Conservation (phyloP, 768 basidiomycete species). For the Hygrophorus pudorinus region DNA sequence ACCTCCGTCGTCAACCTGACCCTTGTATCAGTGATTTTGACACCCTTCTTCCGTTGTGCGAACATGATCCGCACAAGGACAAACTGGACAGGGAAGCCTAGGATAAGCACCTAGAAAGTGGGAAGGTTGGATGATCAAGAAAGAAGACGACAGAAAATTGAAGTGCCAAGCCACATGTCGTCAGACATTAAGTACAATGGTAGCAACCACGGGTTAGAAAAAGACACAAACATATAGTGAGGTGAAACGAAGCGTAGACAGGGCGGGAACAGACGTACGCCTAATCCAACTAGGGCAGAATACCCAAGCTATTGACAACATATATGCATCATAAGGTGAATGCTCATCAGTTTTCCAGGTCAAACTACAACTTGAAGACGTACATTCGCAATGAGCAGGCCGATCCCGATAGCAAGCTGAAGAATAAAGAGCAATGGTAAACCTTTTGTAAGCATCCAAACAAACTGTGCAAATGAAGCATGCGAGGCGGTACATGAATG, state of each 20-base stretch:
- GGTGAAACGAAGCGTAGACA: slow-evolving; percentile 2
- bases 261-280: slow-evolving; percentile 17
- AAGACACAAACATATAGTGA: background rate
- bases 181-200: too few relatives aligned
- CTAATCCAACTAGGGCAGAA: slow-evolving; percentile 45
- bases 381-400: slow-evolving; percentile 38
- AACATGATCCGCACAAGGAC: slow-evolving; percentile 33
- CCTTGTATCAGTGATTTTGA: slow-evolving; percentile 43
- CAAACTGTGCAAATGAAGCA: too few relatives aligned
- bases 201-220: background rate
- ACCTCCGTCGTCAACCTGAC: slow-evolving; percentile 44
- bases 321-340: too few relatives aligned
- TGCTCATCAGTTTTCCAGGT: background rate
- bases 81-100: slow-evolving; percentile 40
- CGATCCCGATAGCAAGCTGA: slow-evolving; percentile 38
- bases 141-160: too few relatives aligned
- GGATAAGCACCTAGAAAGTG: slow-evolving; percentile 27
- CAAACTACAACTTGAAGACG: slow-evolving; percentile 4
- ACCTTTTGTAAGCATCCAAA: too few relatives aligned
- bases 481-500: background rate
- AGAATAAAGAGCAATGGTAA: too few relatives aligned
- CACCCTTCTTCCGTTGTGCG: slow-evolving; percentile 31
- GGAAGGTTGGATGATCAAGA: background rate
- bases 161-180: too few relatives aligned
- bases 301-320: slow-evolving; percentile 38